These are phyloP conservation scores for Mycena pura DNA, from an alignment of 768 basidiomycete genomes.

Conservation along the genomic window DNA sequence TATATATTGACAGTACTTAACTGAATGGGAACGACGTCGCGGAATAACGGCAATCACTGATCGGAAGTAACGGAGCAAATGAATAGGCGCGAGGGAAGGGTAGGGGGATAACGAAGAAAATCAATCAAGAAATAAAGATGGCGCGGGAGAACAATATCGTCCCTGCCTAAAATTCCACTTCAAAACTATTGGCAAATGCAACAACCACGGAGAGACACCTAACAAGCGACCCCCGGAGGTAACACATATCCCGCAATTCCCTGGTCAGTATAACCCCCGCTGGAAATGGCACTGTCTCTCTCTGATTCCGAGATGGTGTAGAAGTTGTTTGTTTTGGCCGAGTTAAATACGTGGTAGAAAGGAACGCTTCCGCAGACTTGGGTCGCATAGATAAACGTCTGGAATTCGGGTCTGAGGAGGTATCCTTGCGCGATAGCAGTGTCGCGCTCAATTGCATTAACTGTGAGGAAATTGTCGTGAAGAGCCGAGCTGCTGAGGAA, in stretches of 20 bases:
- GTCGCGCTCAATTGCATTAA: not conserved
- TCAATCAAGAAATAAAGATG: no score
- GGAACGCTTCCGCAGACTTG: slow-evolving; percentile 12
- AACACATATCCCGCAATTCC: slow-evolving; percentile 23
- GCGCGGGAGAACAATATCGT: no score
- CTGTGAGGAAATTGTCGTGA: slow-evolving; percentile 1
- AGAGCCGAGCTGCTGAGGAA: not conserved
- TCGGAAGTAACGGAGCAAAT: no score
- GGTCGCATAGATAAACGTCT: slow-evolving; percentile 9
- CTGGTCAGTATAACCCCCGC: slow-evolving; percentile 9
- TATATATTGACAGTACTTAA: no score
- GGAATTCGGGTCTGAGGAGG: not conserved
- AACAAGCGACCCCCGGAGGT: slow-evolving; percentile 1
- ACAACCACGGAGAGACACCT: not conserved
- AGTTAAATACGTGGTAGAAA: slow-evolving; percentile 23
- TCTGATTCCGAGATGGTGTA: slow-evolving; percentile 22
- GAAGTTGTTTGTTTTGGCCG: slow-evolving; percentile 13
- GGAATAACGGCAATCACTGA: no score
- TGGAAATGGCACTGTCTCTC: not conserved
- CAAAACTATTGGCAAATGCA: not conserved
- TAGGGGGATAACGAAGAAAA: no score
- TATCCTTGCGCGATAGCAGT: not conserved
- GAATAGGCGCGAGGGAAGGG: no score
- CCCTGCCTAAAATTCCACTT: slow-evolving; percentile 2
- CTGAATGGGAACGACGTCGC: no score